A percentile compares a stretch with the other conserved stretches of the same genome.
Conservation (phyloP, 257 asterid genomes). For the Ligustrum vulgare region DNA sequence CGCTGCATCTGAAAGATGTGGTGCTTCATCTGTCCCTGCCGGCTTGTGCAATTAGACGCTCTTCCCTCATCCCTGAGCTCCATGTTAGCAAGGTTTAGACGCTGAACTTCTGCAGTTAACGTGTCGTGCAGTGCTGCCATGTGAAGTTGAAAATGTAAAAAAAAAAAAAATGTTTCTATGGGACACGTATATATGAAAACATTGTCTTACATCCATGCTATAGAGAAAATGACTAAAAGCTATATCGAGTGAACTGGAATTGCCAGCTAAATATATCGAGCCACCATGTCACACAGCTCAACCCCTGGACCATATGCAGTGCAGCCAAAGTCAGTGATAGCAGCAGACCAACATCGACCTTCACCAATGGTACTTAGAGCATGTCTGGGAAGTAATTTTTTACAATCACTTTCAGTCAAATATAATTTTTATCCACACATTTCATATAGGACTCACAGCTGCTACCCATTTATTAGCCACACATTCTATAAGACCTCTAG, state of each 20-base stretch:
- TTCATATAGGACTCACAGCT: too few species aligned
- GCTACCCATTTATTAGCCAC: too few species aligned
- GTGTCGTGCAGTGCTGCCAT: constrained; percentile 73
- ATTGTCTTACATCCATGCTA: background rate
- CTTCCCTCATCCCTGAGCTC: constrained; percentile 57
- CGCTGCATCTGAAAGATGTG: constrained; percentile 47
- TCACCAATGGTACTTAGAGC: background rate
- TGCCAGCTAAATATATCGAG: background rate
- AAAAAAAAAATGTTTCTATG: background rate
- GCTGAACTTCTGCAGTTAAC: constrained; percentile 72
- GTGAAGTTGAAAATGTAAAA: constrained; percentile 4
- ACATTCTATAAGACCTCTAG: too few species aligned
- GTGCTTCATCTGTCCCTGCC: constrained; percentile 47
- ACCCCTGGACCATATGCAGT: background rate
- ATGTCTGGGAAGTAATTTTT: too few species aligned
- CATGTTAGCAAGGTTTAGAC: constrained; percentile 49
- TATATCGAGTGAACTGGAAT: background rate
- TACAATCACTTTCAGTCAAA: too few species aligned
- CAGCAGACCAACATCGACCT: background rate
- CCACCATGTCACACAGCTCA: background rate
- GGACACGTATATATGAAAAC: background rate
- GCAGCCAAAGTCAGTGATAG: background rate
- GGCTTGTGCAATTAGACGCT: constrained; percentile 36
- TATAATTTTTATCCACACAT: too few species aligned
- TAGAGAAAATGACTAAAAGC: background rate